phyloP scores from a whole-genome alignment of 306 rosid genomes.

The Ziziphus jujuba region DNA sequence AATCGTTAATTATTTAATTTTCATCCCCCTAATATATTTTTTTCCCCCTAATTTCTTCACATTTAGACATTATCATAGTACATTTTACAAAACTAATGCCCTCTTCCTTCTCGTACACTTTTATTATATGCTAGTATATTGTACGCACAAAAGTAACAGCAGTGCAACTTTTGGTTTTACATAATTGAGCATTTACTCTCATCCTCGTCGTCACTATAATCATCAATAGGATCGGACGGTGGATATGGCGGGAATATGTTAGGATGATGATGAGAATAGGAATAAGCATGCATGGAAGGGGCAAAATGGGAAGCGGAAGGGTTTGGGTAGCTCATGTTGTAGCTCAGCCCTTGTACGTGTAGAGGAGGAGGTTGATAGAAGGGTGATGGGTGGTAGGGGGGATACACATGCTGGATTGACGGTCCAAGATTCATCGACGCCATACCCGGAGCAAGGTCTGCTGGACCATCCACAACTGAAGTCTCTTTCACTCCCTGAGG shows the following conservation, averaged over 20 bases:
- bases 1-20: neutral
- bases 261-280: conserved; percentile 15
- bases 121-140: too few relatives aligned
- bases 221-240: conserved; percentile 37
- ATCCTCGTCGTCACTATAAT: conserved; percentile 36
- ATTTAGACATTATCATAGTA: neutral
- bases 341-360: conserved; percentile 48
- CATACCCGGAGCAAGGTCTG: conserved; percentile 12
- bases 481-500: conserved; percentile 11
- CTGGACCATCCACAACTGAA: neutral
- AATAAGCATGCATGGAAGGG: conserved; percentile 50
- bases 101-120: conserved; percentile 7
- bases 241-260: conserved; percentile 31
- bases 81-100: conserved; percentile 37
- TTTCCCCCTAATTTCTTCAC: conserved; percentile 6
- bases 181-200: conserved; percentile 60
- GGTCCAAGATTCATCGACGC: conserved; percentile 35
- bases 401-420: conserved; percentile 49
- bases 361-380: conserved; percentile 35
- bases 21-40: conserved; percentile 6
- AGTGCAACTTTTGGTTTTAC: conserved; percentile 29
- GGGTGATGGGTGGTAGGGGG: conserved; percentile 46
- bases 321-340: conserved; percentile 55
- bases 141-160: too few relatives aligned
- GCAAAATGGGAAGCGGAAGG: conserved; percentile 46